Percentiles rank a stretch among this genome's conserved stretches.
Conservation (phyloP, 768 basidiomycete species). For the Auricularia heimuer region DNA sequence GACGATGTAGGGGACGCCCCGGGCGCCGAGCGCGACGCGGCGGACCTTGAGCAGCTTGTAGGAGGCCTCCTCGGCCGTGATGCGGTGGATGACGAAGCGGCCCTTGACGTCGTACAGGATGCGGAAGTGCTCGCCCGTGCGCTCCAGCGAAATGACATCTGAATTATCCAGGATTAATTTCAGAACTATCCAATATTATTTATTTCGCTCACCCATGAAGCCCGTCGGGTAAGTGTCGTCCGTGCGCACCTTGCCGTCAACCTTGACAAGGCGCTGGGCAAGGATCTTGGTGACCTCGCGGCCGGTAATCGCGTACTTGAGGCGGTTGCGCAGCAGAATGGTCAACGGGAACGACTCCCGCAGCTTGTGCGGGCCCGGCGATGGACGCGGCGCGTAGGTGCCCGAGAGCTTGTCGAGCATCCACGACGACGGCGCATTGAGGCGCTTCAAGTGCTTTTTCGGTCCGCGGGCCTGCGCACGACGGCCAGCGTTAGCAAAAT, state of each 20-base stretch:
- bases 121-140: conserved; percentile 99
- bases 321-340: conserved; percentile 95
- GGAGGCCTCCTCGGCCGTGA: conserved; percentile 91
- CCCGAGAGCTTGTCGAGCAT: conserved; percentile 99
- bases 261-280: conserved; percentile 94
- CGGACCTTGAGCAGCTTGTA: conserved; percentile 96
- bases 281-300: conserved; percentile 94
- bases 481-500: conserved; percentile 1
- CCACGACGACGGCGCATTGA: conserved; percentile 96
- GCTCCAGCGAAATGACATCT: conserved; percentile 90
- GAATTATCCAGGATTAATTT: neutral
- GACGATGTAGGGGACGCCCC: conserved; percentile 93
- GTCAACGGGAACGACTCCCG: conserved; percentile 95
- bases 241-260: conserved; percentile 97
- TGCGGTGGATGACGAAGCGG: conserved; percentile 98
- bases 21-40: conserved; percentile 81
- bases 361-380: conserved; percentile 98
- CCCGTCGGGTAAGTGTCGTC: conserved; percentile 95
- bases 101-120: conserved; percentile 99
- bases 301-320: conserved; percentile 97
- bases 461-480: conserved; percentile 80
- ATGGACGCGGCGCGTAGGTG: conserved; percentile 92
- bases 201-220: conserved; percentile 65
- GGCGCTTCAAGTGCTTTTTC: conserved; percentile 97
- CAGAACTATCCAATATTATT: conserved; percentile 12